Base-by-base conservation (phyloP, 108 stramenopile genomes). In the Pseudonitzschia delicatissima region DNA sequence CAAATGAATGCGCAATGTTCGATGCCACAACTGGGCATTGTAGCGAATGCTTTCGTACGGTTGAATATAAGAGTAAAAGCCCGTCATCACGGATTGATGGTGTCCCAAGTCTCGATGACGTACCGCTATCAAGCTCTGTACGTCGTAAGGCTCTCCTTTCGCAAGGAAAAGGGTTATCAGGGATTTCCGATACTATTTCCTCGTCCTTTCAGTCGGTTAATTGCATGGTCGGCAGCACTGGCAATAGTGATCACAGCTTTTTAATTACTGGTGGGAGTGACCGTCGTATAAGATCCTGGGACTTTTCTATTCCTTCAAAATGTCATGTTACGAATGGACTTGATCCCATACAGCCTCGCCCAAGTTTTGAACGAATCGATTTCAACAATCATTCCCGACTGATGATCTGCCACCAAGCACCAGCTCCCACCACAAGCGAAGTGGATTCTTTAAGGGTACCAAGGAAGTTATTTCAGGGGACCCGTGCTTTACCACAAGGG, bases 191-290 rank as follows among this genome's bases (percentile, higher is more conserved):
- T 20, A n/a, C 37, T 6, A 39, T 67, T 3, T 26, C 52, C 0
- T 64, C 63, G 25, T 64, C 68, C 11, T 69, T 64, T 58, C 68
- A 51, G 7, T 77, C 74, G 4, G 73, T 94, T 28, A 86, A 84
- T 73, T 80, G 88, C 18, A 75, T 96, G 72, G 84, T 90, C 42
- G 93, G 93, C 7, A 84, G 88, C 60, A 87, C 90, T 57, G 85
- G 80, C 27, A 72, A 68, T 12, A 66, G 67, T 48, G 82, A 85
- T 42, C 76, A 83, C 20, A 78, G 82, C 55, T 95, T 91, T 64
- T 63, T 98, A 25, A 74, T 97, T 44, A 97, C 97, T 44, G 96
- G 96, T 29, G 96, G 96, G 2, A 82, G 84, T 34, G 95, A 97
- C 58, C 55, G 80, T 17, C 72, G 77, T 40, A 87, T 98, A 34